Base-by-base conservation (phyloP, 2,329 filamentous ascomycete species). In the Exophiala sideris region DNA sequence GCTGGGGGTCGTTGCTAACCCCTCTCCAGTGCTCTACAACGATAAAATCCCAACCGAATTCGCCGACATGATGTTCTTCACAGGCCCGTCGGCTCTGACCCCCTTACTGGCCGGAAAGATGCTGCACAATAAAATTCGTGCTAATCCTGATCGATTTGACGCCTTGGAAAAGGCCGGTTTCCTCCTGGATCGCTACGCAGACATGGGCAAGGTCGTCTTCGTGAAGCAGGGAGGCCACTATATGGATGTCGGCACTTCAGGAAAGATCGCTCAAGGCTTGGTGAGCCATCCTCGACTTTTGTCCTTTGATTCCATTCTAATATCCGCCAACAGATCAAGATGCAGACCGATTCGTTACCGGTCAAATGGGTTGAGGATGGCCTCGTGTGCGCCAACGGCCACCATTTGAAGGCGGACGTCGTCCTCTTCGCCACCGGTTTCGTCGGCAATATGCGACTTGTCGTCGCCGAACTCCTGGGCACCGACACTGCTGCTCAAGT, bases 391-490 rank as follows among this genome's bases (percentile, higher is more conserved):
- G 67, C 67, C 2, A 68, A 79, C 53, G 74, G 73, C 1, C 67
- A 63, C 1, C 63, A 68, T 34, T 42, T 77, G 3, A 62, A 71
- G 4, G 76, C 75, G 2, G 75, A 79, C 53, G 64, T 76, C 45
- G 70, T 79, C 21, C 68, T 79, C 3, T 71, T 76, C n/a, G 69
- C 71, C 5, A 78, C 76, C 0, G 76, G 76, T 1, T 78, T 73
- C 59, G 68, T 71, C 50, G 64, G 64, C 8, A 74, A 76, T 49
- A 70, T 76, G 63, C 64, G 72, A 1, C 64, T 68, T 3, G 65
- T 68, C 20, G 71, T 71, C 2, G 57, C 64, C 2, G 58, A 62
- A 20, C 68, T 76, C 8, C 67, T 78, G 21, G 75, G 75, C 0
- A 57, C 69, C 6, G 66, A 72, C 16, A 62, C 74, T 2, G 71